phyloP scores from a whole-genome alignment of 2,329 filamentous ascomycete genomes.

The Trichoderma sp. region DNA sequence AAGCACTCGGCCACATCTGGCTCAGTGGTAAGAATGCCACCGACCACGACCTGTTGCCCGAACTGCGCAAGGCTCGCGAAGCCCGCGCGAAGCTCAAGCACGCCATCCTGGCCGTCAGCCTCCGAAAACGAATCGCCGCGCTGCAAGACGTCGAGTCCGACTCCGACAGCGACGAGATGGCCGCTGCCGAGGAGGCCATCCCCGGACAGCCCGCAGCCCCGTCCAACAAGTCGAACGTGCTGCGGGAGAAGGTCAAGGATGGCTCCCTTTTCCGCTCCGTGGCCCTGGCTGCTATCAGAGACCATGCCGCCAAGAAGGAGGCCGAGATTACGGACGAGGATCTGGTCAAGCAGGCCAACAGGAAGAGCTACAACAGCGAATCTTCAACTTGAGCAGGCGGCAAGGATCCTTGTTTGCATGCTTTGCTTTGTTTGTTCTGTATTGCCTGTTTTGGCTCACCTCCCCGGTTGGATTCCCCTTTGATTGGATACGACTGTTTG shows the following conservation, averaged over 20 bases:
- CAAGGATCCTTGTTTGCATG: neutral
- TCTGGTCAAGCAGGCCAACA: slow-evolving; percentile 20
- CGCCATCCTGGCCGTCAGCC: slow-evolving; percentile 93
- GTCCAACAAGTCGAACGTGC: slow-evolving; percentile 20
- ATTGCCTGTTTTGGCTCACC: neutral
- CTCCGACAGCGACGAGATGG: slow-evolving; percentile 20
- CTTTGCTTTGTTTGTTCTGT: neutral
- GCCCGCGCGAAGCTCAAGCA: slow-evolving; percentile 87
- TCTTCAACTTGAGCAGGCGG: neutral
- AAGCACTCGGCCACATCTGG: slow-evolving; percentile 83
- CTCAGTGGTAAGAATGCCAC: slow-evolving; percentile 87
- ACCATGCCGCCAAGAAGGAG: slow-evolving; percentile 29
- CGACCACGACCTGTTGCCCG: slow-evolving; percentile 95
- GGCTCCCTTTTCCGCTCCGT: slow-evolving; percentile 29
- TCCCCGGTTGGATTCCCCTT: neutral
- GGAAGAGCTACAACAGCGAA: slow-evolving; percentile 2
- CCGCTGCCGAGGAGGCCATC: slow-evolving; percentile 3
- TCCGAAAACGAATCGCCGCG: slow-evolving; percentile 86
- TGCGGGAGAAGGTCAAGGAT: slow-evolving; percentile 26
- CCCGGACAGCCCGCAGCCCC: neutral
- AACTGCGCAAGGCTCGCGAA: slow-evolving; percentile 58
- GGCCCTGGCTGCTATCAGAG: slow-evolving; percentile 27
- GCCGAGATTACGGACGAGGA: slow-evolving; percentile 11
- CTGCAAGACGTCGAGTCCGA: neutral
- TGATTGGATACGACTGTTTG: neutral